phyloP scores from a whole-genome alignment of 2,329 filamentous ascomycete species.

The Fusarium stilboides region DNA sequence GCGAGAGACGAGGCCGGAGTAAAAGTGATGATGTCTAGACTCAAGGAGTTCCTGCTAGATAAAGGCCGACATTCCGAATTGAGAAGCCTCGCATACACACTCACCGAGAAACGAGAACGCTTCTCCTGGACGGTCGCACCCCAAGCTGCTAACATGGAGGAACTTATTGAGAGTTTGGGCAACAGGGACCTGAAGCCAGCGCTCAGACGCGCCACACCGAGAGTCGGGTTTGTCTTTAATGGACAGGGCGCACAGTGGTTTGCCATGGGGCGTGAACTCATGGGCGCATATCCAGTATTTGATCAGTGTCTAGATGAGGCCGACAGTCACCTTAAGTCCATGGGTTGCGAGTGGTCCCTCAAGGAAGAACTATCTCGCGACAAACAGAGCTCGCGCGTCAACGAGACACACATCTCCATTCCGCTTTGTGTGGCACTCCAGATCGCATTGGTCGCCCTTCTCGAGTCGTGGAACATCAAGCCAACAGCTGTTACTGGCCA shows the following conservation, averaged over 20 bases:
- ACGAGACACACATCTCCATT: no score
- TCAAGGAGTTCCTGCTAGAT: no score
- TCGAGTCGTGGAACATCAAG: background rate
- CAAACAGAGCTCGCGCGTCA: no score
- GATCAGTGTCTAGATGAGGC: background rate
- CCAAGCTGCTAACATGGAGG: no score
- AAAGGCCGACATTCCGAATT: no score
- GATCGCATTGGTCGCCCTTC: background rate
- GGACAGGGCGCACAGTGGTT: slow-evolving; percentile 57
- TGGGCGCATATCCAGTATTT: slow-evolving; percentile 28
- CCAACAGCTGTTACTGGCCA: background rate
- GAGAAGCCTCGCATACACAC: background rate
- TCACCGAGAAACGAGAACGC: background rate
- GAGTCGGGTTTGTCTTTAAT: slow-evolving; percentile 48
- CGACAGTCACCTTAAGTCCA: slow-evolving; percentile 41
- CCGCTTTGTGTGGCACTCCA: background rate
- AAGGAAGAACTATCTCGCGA: no score
- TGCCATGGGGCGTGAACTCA: slow-evolving; percentile 51
- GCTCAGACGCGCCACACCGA: background rate
- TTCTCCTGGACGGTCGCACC: background rate
- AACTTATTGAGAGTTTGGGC: background rate
- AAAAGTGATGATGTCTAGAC: no score
- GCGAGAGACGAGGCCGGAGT: background rate
- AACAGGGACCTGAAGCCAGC: background rate
- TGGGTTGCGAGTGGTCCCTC: slow-evolving; percentile 4